Conservation (phyloP, 1,139 yeast species). For the Candida tetrigidarum region DNA sequence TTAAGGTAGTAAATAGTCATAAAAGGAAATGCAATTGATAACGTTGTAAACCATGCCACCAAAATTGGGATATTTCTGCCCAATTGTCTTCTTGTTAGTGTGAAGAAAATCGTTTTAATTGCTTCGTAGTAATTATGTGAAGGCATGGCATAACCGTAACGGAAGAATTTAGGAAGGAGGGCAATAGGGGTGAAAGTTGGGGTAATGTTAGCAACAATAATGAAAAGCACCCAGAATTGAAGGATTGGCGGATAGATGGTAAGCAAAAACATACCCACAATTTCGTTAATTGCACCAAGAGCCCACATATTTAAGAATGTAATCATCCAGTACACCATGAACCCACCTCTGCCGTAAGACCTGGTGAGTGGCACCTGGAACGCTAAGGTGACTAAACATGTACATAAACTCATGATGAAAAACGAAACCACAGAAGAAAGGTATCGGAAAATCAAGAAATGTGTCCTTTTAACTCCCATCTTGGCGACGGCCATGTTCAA, state of each 20-base stretch:
- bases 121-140: constrained; percentile 42
- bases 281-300: constrained; percentile 47
- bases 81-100: constrained; percentile 39
- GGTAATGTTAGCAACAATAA: constrained; percentile 44
- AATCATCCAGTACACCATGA: constrained; percentile 49
- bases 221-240: constrained; percentile 48
- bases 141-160: constrained; percentile 46
- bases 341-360: constrained; percentile 46
- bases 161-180: constrained; percentile 34
- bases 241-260: constrained; percentile 40
- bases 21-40: constrained; percentile 44
- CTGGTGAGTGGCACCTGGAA: constrained; percentile 45
- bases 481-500: constrained; percentile 52
- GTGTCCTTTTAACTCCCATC: constrained; percentile 31
- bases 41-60: constrained; percentile 35
- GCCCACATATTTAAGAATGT: constrained; percentile 47
- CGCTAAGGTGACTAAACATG: constrained; percentile 45
- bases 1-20: constrained; percentile 33
- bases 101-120: constrained; percentile 40
- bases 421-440: constrained; percentile 33
- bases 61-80: constrained; percentile 43
- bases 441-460: constrained; percentile 37
- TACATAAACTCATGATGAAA: constrained; percentile 40
- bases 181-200: constrained; percentile 45
- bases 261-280: constrained; percentile 36